These are phyloP conservation scores for Pythium rishiriense DNA, from an alignment of 352 stramenopile genomes.

Conservation along the genomic window DNA sequence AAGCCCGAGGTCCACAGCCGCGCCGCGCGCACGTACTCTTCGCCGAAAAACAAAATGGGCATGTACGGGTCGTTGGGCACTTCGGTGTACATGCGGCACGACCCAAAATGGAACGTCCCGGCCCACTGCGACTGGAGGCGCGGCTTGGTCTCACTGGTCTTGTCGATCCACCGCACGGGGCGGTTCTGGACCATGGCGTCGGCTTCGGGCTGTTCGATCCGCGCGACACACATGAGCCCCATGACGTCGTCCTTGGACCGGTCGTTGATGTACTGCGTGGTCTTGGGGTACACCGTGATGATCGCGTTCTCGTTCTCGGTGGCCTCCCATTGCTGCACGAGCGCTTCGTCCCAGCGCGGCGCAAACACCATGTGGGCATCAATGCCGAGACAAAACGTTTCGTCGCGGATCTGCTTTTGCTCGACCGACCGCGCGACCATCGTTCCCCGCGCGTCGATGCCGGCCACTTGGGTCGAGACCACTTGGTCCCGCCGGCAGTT, in stretches of 20 bases:
- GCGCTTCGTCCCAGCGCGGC: slow-evolving; percentile 63
- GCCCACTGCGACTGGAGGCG: slow-evolving; percentile 72
- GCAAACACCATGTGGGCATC: slow-evolving; percentile 81
- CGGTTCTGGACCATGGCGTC: slow-evolving; percentile 79
- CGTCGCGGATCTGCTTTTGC: slow-evolving; percentile 9
- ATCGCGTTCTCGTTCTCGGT: slow-evolving; percentile 68
- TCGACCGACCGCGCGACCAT: slow-evolving; percentile 3
- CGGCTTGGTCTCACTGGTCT: slow-evolving; percentile 59
- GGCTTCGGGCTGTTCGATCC: slow-evolving; percentile 60
- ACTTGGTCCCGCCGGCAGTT: slow-evolving; percentile 60
- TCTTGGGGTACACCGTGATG: slow-evolving; percentile 80
- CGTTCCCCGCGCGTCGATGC: slow-evolving; percentile 40
- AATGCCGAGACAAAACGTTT: slow-evolving; percentile 42
- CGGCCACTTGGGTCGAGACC: slow-evolving; percentile 62
- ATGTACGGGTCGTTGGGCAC: slow-evolving; percentile 78
- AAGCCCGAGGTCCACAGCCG: slow-evolving; percentile 70
- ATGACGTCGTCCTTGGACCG: slow-evolving; percentile 50
- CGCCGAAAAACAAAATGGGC: slow-evolving; percentile 73
- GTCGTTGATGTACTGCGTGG: slow-evolving; percentile 46
- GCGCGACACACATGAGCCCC: slow-evolving; percentile 72
- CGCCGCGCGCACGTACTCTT: slow-evolving; percentile 47
- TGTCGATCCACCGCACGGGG: slow-evolving; percentile 55
- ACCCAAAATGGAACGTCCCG: slow-evolving; percentile 78
- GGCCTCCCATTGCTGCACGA: slow-evolving; percentile 65
- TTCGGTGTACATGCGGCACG: slow-evolving; percentile 55